Evolutionary conservation across 2,329 filamentous ascomycete species (phyloP).

Genomic region (Penicillium sp.): DNA sequence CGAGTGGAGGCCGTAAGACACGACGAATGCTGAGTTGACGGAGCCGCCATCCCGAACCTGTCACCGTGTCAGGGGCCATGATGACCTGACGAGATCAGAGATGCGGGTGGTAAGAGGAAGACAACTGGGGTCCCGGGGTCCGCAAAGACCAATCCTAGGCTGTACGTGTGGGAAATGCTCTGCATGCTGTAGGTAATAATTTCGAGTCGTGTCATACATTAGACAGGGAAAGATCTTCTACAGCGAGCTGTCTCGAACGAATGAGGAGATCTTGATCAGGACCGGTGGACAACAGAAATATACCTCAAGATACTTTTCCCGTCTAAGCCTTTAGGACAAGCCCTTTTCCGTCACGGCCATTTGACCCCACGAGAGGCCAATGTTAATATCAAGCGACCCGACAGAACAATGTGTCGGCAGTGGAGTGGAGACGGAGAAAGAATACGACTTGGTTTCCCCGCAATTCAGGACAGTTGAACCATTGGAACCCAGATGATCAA

Average conservation of each 20-base stretch:
- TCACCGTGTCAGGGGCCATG: slow-evolving; percentile 2
- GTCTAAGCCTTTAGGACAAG: not conserved
- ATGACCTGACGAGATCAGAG: slow-evolving; percentile 7
- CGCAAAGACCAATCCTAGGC: not conserved
- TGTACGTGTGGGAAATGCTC: slow-evolving; percentile 15
- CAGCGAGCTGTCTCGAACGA: slow-evolving; percentile 11
- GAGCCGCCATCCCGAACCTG: slow-evolving; percentile 5
- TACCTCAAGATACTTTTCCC: not conserved
- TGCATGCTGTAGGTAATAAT: slow-evolving; percentile 19
- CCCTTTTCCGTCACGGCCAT: not conserved
- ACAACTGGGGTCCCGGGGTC: not conserved
- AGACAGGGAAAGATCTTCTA: slow-evolving; percentile 10
- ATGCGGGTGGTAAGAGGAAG: not conserved
- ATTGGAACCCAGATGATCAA: slow-evolving; percentile 14
- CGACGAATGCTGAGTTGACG: slow-evolving; percentile 2
- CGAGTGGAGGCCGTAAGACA: slow-evolving; percentile 12
- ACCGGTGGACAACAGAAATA: not conserved
- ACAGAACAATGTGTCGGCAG: not conserved
- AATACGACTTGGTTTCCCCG: not conserved
- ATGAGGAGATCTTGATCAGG: slow-evolving; percentile 6
- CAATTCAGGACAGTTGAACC: not conserved
- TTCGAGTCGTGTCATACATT: slow-evolving; percentile 16
- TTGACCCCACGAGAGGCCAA: not conserved
- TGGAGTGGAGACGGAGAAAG: not conserved
- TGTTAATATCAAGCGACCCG: slow-evolving; percentile 1